These are phyloP conservation scores for Saccharomycopsis synnaedendra DNA, from an alignment of 805 yeast genomes.

Conservation along the genomic window DNA sequence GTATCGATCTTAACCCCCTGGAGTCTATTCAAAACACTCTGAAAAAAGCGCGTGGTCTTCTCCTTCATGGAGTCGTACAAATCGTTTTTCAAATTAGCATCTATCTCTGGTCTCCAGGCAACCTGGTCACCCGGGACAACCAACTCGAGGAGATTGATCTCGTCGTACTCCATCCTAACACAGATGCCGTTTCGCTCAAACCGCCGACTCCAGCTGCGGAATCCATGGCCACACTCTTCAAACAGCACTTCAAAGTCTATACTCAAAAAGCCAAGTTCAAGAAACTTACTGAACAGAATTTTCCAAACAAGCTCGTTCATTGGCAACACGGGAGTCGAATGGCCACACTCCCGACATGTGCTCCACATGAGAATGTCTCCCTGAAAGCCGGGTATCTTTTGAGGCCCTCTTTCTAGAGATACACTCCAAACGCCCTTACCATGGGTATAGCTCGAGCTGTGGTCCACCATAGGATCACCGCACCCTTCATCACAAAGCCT, in stretches of 20 bases:
- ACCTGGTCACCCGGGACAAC: slow-evolving; percentile 64
- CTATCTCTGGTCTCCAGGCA: slow-evolving; percentile 61
- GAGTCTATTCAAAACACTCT: slow-evolving; percentile 58
- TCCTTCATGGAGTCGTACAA: slow-evolving; percentile 40
- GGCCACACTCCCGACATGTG: slow-evolving; percentile 69
- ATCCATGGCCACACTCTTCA: slow-evolving; percentile 70
- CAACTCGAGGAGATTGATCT: slow-evolving; percentile 68
- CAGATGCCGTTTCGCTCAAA: slow-evolving; percentile 74
- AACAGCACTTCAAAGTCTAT: slow-evolving; percentile 40
- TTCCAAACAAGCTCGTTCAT: slow-evolving; percentile 85
- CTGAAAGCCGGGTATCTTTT: slow-evolving; percentile 46
- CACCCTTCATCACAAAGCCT: slow-evolving; percentile 74
- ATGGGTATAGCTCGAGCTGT: slow-evolving; percentile 79
- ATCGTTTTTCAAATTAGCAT: slow-evolving; percentile 57
- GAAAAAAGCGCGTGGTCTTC: slow-evolving; percentile 53
- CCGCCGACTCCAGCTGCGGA: slow-evolving; percentile 70
- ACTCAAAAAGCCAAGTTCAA: slow-evolving; percentile 79
- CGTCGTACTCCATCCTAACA: slow-evolving; percentile 66
- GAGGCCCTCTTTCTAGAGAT: slow-evolving; percentile 48
- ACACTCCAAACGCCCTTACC: slow-evolving; percentile 78
- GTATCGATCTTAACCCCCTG: slow-evolving; percentile 63
- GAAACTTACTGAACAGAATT: slow-evolving; percentile 84
- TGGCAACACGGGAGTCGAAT: slow-evolving; percentile 63
- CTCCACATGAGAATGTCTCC: slow-evolving; percentile 87
- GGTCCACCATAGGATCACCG: slow-evolving; percentile 57